A percentile compares a stretch with the other conserved stretches of the same genome.
phyloP scores from a whole-genome alignment of 1,284 basidiomycete species.

The Rhodotorula sp. region DNA sequence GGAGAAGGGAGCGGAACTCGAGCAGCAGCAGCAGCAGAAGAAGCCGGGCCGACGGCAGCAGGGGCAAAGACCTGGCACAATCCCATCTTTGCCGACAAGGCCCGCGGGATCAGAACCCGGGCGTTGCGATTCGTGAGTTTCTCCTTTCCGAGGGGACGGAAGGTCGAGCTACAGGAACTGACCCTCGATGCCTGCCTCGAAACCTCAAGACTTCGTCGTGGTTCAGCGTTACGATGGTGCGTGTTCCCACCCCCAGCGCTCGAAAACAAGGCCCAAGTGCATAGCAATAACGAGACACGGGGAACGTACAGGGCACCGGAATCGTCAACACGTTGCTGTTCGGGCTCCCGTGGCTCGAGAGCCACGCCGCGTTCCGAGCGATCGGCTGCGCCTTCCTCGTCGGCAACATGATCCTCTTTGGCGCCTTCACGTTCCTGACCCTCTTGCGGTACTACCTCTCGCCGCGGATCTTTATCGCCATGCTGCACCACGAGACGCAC shows the following conservation, averaged over 20 bases:
- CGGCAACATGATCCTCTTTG: conserved; percentile 41
- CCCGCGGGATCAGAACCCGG: conserved; percentile 26
- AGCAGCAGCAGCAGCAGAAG: too few relatives aligned
- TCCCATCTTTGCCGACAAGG: conserved; percentile 33
- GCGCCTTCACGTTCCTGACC: conserved; percentile 40
- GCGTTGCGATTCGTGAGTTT: conserved; percentile 28
- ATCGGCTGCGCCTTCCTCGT: conserved; percentile 43
- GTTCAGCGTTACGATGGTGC: conserved; percentile 43
- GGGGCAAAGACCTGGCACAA: conserved; percentile 2
- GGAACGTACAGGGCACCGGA: conserved; percentile 39
- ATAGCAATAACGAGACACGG: too few relatives aligned
- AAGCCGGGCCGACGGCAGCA: background rate
- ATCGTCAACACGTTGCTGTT: conserved; percentile 44
- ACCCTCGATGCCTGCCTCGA: too few relatives aligned
- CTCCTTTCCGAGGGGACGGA: background rate
- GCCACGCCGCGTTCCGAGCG: conserved; percentile 42
- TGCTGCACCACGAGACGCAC: conserved; percentile 44
- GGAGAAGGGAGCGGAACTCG: too few relatives aligned
- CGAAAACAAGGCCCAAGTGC: background rate
- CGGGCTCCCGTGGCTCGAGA: conserved; percentile 39
- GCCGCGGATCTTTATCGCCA: conserved; percentile 41
- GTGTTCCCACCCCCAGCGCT: background rate
- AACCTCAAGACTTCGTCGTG: conserved; percentile 21
- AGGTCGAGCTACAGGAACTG: too few relatives aligned
- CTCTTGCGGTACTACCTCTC: conserved; percentile 42